phyloP scores from a whole-genome alignment of 441 rosid genomes.

The Brassica hybrid region DNA sequence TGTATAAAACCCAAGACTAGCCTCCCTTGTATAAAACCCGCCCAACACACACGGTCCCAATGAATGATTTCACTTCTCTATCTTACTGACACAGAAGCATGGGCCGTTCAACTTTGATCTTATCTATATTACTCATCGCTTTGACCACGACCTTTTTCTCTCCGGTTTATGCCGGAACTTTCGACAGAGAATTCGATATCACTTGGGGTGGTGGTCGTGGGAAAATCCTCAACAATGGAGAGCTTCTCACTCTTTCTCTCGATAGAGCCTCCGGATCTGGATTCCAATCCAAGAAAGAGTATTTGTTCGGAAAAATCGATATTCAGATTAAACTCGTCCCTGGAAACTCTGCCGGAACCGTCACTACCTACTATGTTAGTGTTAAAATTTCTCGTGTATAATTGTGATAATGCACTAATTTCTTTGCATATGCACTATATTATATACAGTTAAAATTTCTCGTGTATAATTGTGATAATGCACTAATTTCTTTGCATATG shows the following conservation, averaged over 20 bases:
- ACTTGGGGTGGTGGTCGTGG: conserved; percentile 67
- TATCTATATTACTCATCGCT: conserved; percentile 33
- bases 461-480: too few relatives aligned
- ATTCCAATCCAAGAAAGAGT: conserved; percentile 52
- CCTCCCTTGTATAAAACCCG: conserved; percentile 17
- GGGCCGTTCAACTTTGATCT: conserved; percentile 39
- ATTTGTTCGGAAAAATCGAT: conserved; percentile 53
- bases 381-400: too few relatives aligned
- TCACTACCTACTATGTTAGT: conserved; percentile 65
- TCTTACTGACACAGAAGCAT: conserved; percentile 35
- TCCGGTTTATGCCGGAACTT: conserved; percentile 45
- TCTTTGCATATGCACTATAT: too few relatives aligned
- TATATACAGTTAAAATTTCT: too few relatives aligned
- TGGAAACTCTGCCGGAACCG: conserved; percentile 74
- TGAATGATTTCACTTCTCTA: conserved; percentile 28
- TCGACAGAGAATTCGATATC: conserved; percentile 49
- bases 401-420: too few relatives aligned
- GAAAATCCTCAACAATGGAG: conserved; percentile 52
- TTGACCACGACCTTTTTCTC: conserved; percentile 16
- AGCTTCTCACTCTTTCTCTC: conserved; percentile 58
- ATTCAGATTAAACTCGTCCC: conserved; percentile 68
- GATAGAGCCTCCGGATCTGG: conserved; percentile 63
- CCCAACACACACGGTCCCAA: conserved; percentile 42
- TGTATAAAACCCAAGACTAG: neutral
- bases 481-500: neutral